Evolutionary conservation across 2,329 filamentous ascomycete species (phyloP), one percentile per base, ranked within the genome.

Genomic region (Apiospora pterosperma): DNA sequence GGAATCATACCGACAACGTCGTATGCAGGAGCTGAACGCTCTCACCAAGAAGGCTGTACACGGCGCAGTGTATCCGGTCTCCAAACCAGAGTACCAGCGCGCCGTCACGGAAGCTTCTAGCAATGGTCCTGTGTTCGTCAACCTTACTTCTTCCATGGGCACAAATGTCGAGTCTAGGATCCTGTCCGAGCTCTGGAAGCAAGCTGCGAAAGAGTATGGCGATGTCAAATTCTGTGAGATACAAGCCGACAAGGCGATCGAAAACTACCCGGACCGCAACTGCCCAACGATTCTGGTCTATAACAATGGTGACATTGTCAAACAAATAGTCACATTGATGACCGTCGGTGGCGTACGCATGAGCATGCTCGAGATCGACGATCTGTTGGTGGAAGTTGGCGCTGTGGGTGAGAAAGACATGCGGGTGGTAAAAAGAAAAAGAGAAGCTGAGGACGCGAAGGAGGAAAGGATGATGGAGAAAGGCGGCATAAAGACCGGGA

Each of bases 211-310:
- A 66, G 93, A 95, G 73, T 99, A 93, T 74, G 93, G 93, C 23
- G 95, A 99, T 69, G 83, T 99, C 77, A 99, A 99, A 80, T 99
- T 99, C 79, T 98, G 95, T 77, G 92, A 98, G 80, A 98, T 99
- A 70, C 87, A 90, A 70, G 96, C 90, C 7, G 90, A 93, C 74
- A 88, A 97, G 80, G 97, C 96, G 65, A 97, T 99, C 71, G 96
- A 98, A 76, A 93, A 93, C 44, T 99, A 99, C 77, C 96, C 96
- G 1, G 96, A 98, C 73, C 86, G 87, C 64, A 99, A 99, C 76
- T 97, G 93, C 65, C 96, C 96, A 1, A 99, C 96, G 0, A 93
- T 99, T 39, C 76, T 99, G 67, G 87, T 97, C 0, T 99, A 99
- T 79, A 91, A 90, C 75, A 93, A 97, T 72, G 93, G 93, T 21